Conservation (phyloP, 768 basidiomycete species). For the Gautieria morchelliformis region DNA sequence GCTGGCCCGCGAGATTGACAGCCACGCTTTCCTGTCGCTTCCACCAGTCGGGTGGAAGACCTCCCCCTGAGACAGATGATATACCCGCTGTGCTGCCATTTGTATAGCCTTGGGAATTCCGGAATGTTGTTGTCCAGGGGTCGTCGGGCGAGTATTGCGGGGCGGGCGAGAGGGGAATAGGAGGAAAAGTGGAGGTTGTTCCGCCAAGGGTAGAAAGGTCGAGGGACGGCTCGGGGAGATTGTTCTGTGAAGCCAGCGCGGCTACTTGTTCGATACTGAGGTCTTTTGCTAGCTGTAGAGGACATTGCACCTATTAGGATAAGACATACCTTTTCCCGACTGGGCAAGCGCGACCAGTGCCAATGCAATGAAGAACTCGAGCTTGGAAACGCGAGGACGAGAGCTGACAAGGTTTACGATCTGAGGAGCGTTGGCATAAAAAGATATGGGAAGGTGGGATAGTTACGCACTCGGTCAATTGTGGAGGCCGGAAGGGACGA, state of each 20-base stretch:
- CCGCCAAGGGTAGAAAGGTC: constrained; percentile 50
- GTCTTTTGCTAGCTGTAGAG: constrained; percentile 32
- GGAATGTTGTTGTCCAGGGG: constrained; percentile 33
- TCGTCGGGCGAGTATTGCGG: constrained; percentile 56
- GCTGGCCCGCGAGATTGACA: constrained; percentile 72
- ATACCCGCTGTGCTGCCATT: constrained; percentile 32
- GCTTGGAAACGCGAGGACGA: constrained; percentile 67
- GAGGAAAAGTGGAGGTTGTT: constrained; percentile 39
- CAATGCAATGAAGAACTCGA: constrained; percentile 87
- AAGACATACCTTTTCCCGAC: constrained; percentile 56
- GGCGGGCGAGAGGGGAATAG: constrained; percentile 29
- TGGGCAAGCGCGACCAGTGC: constrained; percentile 85
- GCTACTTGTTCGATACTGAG: constrained; percentile 78
- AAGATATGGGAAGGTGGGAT: constrained; percentile 2
- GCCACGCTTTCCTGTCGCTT: constrained; percentile 64
- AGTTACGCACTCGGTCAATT: constrained; percentile 58
- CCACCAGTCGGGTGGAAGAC: constrained; percentile 80
- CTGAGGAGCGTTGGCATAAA: constrained; percentile 27
- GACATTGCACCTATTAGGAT: neutral
- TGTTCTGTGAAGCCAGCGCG: constrained; percentile 65
- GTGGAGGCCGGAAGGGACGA: constrained; percentile 73
- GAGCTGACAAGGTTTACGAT: constrained; percentile 87
- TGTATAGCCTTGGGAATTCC: constrained; percentile 10
- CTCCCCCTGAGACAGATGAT: constrained; percentile 59
- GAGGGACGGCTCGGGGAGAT: constrained; percentile 64